Conservation (phyloP, 345 rosid species). For the Salix udensis region DNA sequence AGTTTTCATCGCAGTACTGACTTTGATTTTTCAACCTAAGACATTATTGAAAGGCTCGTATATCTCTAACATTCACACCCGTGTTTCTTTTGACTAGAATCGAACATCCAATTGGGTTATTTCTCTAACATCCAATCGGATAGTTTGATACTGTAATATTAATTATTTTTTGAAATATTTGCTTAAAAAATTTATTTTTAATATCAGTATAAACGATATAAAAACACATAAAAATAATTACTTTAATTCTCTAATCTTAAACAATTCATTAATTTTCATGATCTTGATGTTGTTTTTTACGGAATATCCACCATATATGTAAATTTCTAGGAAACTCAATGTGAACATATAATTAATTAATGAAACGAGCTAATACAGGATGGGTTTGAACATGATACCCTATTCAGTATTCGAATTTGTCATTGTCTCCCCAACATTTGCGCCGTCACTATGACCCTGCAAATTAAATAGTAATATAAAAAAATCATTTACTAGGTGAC, state of each 20-base stretch:
- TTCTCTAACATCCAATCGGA: no score
- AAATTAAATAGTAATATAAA: neutral
- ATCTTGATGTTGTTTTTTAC: neutral
- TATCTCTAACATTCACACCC: neutral
- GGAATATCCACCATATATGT: neutral
- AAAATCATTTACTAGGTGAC: no score
- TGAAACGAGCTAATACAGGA: neutral
- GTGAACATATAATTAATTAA: neutral
- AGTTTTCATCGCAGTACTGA: no score
- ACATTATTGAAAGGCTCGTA: neutral
- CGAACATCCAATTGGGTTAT: neutral
- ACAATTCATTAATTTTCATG: neutral
- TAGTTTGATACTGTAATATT: no score
- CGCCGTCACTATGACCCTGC: neutral
- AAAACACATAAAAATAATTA: no score
- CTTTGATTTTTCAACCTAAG: neutral
- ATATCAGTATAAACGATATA: accelerated
- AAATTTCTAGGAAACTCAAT: neutral
- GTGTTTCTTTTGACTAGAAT: neutral
- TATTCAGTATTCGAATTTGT: no score
- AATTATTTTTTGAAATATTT: no score
- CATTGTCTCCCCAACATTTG: no score
- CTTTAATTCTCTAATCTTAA: no score
- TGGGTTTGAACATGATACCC: neutral
- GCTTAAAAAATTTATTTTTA: no score